Conservation (phyloP, 176 grass and related monocot genomes). For the Rhynchospora breviuscula region DNA sequence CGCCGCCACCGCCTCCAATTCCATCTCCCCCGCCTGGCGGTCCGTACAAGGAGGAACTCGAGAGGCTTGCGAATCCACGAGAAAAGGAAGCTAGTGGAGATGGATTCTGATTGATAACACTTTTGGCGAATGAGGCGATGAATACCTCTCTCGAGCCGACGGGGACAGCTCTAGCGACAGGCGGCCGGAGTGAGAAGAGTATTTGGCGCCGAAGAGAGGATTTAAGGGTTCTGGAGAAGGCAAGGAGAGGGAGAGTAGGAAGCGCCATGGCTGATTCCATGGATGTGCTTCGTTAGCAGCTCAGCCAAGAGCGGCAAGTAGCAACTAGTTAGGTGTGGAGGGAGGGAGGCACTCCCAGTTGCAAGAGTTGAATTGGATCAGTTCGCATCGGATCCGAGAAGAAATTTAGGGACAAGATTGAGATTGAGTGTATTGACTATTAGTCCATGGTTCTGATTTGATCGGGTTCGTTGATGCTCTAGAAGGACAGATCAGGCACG, state of each 20-base stretch:
- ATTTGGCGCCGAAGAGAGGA: constrained; percentile 36
- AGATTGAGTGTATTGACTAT: neutral
- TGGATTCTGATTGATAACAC: constrained; percentile 35
- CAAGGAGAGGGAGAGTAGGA: constrained; percentile 51
- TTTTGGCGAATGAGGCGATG: constrained; percentile 52
- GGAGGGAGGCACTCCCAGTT: neutral
- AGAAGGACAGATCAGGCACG: neutral
- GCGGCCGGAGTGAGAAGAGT: constrained; percentile 38
- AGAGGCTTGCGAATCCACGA: constrained; percentile 69
- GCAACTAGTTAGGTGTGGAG: neutral
- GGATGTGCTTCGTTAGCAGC: neutral
- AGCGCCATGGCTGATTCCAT: constrained; percentile 52
- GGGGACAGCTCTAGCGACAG: constrained; percentile 16
- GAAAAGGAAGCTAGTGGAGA: constrained; percentile 10
- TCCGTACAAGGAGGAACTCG: constrained; percentile 44
- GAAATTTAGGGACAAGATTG: neutral
- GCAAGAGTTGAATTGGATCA: neutral
- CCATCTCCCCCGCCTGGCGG: constrained; percentile 37
- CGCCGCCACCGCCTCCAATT: constrained; percentile 28
- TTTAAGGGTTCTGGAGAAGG: constrained; percentile 59
- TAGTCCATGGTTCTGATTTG: neutral
- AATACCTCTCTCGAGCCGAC: constrained; percentile 34
- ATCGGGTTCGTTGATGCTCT: neutral
- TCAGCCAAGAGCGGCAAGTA: neutral
- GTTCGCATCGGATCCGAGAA: neutral